These are phyloP conservation scores for Botryosphaeria dothidea DNA, from an alignment of 2,329 filamentous ascomycete genomes.

Conservation along the genomic window DNA sequence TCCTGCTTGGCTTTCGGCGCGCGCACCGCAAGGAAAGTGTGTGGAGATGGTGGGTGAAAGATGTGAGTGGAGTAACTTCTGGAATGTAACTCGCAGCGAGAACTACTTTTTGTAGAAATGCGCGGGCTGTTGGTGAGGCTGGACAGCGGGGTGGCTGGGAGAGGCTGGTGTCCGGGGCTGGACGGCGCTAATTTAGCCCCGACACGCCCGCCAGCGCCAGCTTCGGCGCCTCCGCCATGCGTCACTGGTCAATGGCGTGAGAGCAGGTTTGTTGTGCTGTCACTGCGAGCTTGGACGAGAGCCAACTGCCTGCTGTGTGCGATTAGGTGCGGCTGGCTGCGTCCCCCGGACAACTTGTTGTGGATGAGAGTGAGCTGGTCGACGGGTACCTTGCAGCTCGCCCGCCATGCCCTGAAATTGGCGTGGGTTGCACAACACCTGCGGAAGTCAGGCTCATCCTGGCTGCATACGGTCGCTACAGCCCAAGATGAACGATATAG, in stretches of 20 bases:
- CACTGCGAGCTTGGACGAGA: not conserved
- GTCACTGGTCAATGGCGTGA: not conserved
- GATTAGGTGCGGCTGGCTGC: not conserved
- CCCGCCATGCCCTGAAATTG: not conserved
- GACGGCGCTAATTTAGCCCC: not conserved
- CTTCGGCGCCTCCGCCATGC: not conserved
- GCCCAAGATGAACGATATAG: too few relatives aligned
- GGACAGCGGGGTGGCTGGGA: slow-evolving; percentile 8
- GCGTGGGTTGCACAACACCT: not conserved
- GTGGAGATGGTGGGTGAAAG: not conserved
- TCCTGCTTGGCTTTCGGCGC: not conserved
- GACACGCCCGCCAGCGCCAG: not conserved
- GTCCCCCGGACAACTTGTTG: not conserved
- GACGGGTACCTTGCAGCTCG: slow-evolving; percentile 3
- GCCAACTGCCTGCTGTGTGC: too few relatives aligned
- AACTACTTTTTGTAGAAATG: slow-evolving; percentile 3
- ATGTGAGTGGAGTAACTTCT: slow-evolving; percentile 1
- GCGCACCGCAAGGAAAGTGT: not conserved
- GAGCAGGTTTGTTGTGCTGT: slow-evolving; percentile 2
- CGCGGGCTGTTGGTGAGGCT: not conserved
- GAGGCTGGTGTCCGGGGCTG: not conserved
- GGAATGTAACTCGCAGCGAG: not conserved
- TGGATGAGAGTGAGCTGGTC: not conserved
- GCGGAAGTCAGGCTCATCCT: too few relatives aligned
- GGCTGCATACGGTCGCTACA: too few relatives aligned